A percentile compares a stretch with the other conserved stretches of the same genome.
These are phyloP conservation scores for Trapa bicornis DNA, from an alignment of 345 rosid genomes.

Conservation along the genomic window DNA sequence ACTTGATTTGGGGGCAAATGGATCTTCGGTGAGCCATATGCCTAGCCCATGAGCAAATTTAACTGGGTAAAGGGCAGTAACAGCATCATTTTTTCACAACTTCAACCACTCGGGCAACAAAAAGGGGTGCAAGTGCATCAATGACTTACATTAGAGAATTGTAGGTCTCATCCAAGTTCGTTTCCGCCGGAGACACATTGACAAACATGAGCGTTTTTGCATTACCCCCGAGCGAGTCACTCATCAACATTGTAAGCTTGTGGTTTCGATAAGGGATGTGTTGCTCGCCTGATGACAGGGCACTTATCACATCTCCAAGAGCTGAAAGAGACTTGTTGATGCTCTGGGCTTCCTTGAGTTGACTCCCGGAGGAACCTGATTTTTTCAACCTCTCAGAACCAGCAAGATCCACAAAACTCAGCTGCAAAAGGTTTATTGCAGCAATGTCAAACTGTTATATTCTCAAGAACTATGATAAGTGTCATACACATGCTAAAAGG, in stretches of 20 bases:
- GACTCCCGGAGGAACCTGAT: slow-evolving; percentile 79
- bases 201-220: slow-evolving; percentile 97
- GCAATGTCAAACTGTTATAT: background rate
- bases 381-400: slow-evolving; percentile 94
- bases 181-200: slow-evolving; percentile 77
- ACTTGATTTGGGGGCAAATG: too few relatives aligned
- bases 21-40: too few relatives aligned
- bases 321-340: slow-evolving; percentile 95
- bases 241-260: slow-evolving; percentile 93
- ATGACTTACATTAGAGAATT: slow-evolving; percentile 62
- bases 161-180: slow-evolving; percentile 84
- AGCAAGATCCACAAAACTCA: slow-evolving; percentile 97
- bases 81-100: too few relatives aligned
- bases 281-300: slow-evolving; percentile 72
- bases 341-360: slow-evolving; percentile 96
- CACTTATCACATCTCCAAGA: slow-evolving; percentile 86
- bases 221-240: slow-evolving; percentile 96
- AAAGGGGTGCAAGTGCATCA: background rate
- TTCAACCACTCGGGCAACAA: background rate
- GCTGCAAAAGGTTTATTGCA: slow-evolving; percentile 26
- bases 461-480: too few relatives aligned
- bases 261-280: slow-evolving; percentile 92
- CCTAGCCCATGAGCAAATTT: too few relatives aligned
- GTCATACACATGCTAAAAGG: too few relatives aligned
- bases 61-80: too few relatives aligned